Evolutionary conservation across 495 filamentous ascomycete species (phyloP).

Genomic region (Penicillium verhagenii): DNA sequence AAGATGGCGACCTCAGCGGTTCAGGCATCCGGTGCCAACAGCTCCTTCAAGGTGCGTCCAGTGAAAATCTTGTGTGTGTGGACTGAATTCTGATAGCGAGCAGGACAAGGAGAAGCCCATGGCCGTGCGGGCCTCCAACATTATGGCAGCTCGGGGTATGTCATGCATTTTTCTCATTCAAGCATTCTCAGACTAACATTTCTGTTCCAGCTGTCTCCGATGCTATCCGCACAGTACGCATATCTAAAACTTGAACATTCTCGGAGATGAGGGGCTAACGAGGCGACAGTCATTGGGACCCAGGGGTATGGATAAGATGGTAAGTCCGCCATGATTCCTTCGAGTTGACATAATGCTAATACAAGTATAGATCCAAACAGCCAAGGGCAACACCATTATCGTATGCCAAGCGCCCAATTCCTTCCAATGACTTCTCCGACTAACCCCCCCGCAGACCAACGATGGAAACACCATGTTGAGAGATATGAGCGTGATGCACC

Average conservation of each 20-base stretch:
- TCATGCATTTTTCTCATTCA: not conserved
- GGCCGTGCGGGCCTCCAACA: constrained; percentile 92
- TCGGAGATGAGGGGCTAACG: constrained; percentile 46
- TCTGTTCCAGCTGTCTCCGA: constrained; percentile 78
- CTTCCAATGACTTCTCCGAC: constrained; percentile 18
- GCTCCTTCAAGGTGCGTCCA: constrained; percentile 73
- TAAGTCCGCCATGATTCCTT: constrained; percentile 20
- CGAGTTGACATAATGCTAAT: constrained; percentile 23
- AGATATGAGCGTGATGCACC: constrained; percentile 98
- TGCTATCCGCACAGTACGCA: constrained; percentile 80
- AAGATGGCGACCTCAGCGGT: constrained; percentile 67
- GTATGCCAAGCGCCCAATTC: constrained; percentile 34
- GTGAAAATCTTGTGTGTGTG: constrained; percentile 32
- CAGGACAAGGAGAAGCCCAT: constrained; percentile 98
- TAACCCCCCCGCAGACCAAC: constrained; percentile 64
- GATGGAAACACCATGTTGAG: constrained; percentile 98
- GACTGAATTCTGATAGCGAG: constrained; percentile 46
- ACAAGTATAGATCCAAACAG: constrained; percentile 71
- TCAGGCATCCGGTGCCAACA: constrained; percentile 58
- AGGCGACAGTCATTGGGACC: constrained; percentile 62
- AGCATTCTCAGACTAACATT: constrained; percentile 12
- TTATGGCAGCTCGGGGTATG: constrained; percentile 92
- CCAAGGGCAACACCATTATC: constrained; percentile 95
- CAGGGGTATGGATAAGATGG: constrained; percentile 96
- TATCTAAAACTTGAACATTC: constrained; percentile 9